Percentiles rank a stretch among this genome's conserved stretches.
Conservation (phyloP, 2,329 filamentous ascomycete species). For the Didymella glomerata region DNA sequence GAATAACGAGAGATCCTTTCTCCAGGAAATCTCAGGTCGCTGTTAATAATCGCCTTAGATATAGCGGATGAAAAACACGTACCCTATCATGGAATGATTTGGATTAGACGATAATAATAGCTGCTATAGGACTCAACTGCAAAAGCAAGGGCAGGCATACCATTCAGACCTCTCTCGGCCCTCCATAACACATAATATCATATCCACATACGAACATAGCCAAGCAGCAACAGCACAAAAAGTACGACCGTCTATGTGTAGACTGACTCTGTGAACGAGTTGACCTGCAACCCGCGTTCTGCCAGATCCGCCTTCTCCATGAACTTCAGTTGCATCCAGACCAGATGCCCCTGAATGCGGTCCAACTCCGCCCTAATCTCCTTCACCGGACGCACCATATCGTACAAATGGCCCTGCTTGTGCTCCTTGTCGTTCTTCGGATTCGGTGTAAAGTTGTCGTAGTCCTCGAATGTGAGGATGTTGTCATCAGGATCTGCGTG, state of each 20-base stretch:
- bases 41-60: background rate
- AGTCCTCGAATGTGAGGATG: slow-evolving; percentile 89
- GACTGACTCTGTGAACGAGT: slow-evolving; percentile 85
- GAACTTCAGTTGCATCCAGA: slow-evolving; percentile 95
- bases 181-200: slow-evolving; percentile 2
- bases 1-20: no score
- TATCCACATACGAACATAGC: background rate
- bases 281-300: slow-evolving; percentile 85
- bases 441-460: slow-evolving; percentile 73
- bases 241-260: slow-evolving; percentile 62
- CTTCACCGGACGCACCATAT: slow-evolving; percentile 68
- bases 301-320: slow-evolving; percentile 87
- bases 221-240: background rate
- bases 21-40: no score
- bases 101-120: background rate
- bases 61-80: background rate
- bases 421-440: slow-evolving; percentile 65
- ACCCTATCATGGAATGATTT: background rate
- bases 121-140: background rate
- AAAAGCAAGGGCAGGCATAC: background rate
- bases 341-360: slow-evolving; percentile 84
- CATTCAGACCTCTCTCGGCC: background rate
- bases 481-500: slow-evolving; percentile 89
- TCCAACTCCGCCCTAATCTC: slow-evolving; percentile 80
- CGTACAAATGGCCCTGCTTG: slow-evolving; percentile 87